Conservation (phyloP, 176 grass and related monocot species). For the Musa beccarii region DNA sequence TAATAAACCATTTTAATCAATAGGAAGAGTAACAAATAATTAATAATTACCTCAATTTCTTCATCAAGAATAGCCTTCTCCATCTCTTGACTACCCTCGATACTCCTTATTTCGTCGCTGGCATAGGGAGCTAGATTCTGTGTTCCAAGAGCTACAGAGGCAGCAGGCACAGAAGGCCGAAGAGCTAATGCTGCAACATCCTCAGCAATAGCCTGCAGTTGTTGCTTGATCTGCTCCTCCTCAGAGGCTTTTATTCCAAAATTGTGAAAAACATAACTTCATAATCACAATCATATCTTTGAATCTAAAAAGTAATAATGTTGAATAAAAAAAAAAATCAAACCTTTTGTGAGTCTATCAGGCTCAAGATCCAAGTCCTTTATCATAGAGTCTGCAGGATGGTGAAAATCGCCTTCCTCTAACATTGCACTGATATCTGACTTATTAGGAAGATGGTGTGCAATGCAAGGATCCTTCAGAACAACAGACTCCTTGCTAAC, state of each 20-base stretch:
- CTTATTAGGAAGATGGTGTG: slow-evolving; percentile 27
- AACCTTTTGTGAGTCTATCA: slow-evolving; percentile 62
- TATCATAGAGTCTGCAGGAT: slow-evolving; percentile 20
- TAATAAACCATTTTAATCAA: neutral
- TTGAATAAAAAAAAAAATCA: slow-evolving; percentile 18
- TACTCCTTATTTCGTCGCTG: slow-evolving; percentile 20
- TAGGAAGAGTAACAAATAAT: slow-evolving; percentile 12
- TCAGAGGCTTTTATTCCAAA: slow-evolving; percentile 35
- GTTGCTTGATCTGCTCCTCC: slow-evolving; percentile 58
- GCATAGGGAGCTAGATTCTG: neutral
- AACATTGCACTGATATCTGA: slow-evolving; percentile 42
- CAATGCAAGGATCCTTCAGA: slow-evolving; percentile 34
- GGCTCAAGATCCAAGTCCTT: slow-evolving; percentile 47
- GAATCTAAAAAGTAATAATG: neutral
- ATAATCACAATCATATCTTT: slow-evolving; percentile 2
- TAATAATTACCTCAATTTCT: slow-evolving; percentile 51
- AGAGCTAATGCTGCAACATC: slow-evolving; percentile 71
- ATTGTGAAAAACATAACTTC: neutral
- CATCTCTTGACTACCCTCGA: slow-evolving; percentile 26
- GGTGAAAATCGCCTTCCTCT: slow-evolving; percentile 52
- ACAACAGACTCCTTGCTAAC: slow-evolving; percentile 30
- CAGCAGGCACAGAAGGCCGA: slow-evolving; percentile 37
- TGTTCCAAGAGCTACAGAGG: slow-evolving; percentile 12
- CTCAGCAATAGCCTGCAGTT: slow-evolving; percentile 87
- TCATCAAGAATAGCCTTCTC: slow-evolving; percentile 33